phyloP scores from a whole-genome alignment of 345 rosid genomes.

The Pistacia integerrima region DNA sequence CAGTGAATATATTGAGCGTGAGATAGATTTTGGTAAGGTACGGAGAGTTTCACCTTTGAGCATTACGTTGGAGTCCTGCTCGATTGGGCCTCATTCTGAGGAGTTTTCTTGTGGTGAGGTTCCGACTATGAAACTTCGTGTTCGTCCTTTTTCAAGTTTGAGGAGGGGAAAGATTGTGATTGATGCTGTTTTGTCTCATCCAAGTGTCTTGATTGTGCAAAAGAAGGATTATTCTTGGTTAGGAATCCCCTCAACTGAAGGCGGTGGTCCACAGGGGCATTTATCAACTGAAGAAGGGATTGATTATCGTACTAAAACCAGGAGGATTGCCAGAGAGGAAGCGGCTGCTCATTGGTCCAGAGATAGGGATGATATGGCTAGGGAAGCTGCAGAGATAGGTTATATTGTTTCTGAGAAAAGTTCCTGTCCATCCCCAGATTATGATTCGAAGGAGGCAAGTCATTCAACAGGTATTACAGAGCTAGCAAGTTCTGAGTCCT shows the following conservation, averaged over 20 bases:
- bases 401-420: constrained; percentile 56
- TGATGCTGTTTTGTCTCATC: constrained; percentile 80
- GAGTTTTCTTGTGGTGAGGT: constrained; percentile 96
- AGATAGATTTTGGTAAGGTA: constrained; percentile 80
- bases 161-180: constrained; percentile 88
- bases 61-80: constrained; percentile 79
- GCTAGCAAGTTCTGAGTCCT: constrained; percentile 43
- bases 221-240: constrained; percentile 93
- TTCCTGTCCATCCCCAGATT: constrained; percentile 42
- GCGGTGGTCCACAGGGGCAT: constrained; percentile 51
- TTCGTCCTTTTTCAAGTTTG: constrained; percentile 84
- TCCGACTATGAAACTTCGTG: constrained; percentile 73
- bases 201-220: constrained; percentile 68
- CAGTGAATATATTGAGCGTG: constrained; percentile 76
- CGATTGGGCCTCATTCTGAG: constrained; percentile 71
- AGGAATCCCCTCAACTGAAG: constrained; percentile 77
- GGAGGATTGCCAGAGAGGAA: constrained; percentile 82
- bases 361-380: constrained; percentile 73
- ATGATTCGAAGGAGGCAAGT: constrained; percentile 37
- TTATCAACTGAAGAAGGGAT: constrained; percentile 88
- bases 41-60: constrained; percentile 80
- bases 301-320: constrained; percentile 83
- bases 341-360: constrained; percentile 50
- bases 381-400: constrained; percentile 80
- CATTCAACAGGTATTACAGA: constrained; percentile 29